Conservation (phyloP, 371 early-diverging fungal species). For the Dichotomocladium elegans region DNA sequence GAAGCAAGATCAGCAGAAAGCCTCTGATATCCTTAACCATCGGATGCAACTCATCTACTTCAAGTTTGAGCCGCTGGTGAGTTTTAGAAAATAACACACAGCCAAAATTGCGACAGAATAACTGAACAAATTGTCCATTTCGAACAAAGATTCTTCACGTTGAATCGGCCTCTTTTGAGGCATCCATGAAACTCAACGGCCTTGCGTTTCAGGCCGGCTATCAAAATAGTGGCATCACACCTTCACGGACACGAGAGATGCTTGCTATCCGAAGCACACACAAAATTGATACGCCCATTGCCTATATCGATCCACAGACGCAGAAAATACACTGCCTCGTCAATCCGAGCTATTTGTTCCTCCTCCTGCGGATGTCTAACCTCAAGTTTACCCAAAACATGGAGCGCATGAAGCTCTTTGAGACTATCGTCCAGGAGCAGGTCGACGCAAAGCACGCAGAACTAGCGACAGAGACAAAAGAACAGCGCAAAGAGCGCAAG, state of each 20-base stretch:
- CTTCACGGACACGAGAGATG: slow-evolving; percentile 57
- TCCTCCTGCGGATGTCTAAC: slow-evolving; percentile 47
- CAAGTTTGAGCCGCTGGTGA: slow-evolving; percentile 66
- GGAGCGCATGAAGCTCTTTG: slow-evolving; percentile 47
- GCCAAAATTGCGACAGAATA: no score
- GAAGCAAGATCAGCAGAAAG: no score
- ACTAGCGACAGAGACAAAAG: slow-evolving; percentile 42
- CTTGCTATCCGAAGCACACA: slow-evolving; percentile 58
- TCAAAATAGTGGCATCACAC: slow-evolving; percentile 61
- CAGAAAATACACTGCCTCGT: slow-evolving; percentile 45
- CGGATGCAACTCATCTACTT: slow-evolving; percentile 50
- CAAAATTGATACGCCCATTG: slow-evolving; percentile 61
- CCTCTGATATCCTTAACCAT: no score
- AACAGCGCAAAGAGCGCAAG: slow-evolving; percentile 55
- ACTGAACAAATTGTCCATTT: not conserved
- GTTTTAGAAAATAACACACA: not conserved
- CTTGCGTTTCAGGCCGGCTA: slow-evolving; percentile 54
- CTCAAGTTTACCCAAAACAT: slow-evolving; percentile 51
- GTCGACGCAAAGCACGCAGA: slow-evolving; percentile 5
- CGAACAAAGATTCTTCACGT: slow-evolving; percentile 53
- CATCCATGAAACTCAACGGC: slow-evolving; percentile 51
- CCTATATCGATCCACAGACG: slow-evolving; percentile 30
- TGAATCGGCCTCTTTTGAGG: slow-evolving; percentile 49
- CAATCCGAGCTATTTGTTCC: slow-evolving; percentile 36
- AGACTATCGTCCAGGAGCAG: slow-evolving; percentile 28